These are phyloP conservation scores for Gigaspora rosea DNA, from an alignment of 192 early-diverging fungal genomes.

Conservation along the genomic window DNA sequence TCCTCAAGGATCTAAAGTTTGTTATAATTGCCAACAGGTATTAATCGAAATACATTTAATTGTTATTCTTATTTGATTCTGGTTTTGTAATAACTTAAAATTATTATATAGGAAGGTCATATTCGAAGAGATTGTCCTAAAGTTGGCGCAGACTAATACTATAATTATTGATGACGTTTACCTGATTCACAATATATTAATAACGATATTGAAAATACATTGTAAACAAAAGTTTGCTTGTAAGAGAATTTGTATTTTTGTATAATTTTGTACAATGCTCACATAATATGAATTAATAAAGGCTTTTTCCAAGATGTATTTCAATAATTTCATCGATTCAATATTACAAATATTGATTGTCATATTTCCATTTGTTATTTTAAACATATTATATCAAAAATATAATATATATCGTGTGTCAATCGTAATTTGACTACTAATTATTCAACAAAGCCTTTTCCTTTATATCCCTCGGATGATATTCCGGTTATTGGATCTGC, in stretches of 20 bases:
- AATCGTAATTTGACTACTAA: not conserved
- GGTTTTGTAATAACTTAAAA: not conserved
- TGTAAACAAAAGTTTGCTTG: no score
- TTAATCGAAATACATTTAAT: not conserved
- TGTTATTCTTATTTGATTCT: not conserved
- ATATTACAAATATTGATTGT: no score
- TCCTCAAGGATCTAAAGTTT: slow-evolving; percentile 13
- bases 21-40: slow-evolving; percentile 11
- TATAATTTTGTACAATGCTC: no score
- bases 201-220: not conserved
- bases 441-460: slow-evolving; percentile 63
- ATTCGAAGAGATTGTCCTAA: slow-evolving; percentile 10
- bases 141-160: not conserved
- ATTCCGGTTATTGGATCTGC: slow-evolving; percentile 78
- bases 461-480: slow-evolving; percentile 78
- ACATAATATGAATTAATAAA: no score
- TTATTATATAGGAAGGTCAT: not conserved
- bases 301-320: no score
- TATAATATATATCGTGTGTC: not conserved
- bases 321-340: no score
- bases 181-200: not conserved
- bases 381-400: no score
- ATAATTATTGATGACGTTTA: not conserved
- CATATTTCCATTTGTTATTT: no score
- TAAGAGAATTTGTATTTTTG: no score